phyloP scores from a whole-genome alignment of 2,329 filamentous ascomycete genomes.

The Exophiala calicioides region DNA sequence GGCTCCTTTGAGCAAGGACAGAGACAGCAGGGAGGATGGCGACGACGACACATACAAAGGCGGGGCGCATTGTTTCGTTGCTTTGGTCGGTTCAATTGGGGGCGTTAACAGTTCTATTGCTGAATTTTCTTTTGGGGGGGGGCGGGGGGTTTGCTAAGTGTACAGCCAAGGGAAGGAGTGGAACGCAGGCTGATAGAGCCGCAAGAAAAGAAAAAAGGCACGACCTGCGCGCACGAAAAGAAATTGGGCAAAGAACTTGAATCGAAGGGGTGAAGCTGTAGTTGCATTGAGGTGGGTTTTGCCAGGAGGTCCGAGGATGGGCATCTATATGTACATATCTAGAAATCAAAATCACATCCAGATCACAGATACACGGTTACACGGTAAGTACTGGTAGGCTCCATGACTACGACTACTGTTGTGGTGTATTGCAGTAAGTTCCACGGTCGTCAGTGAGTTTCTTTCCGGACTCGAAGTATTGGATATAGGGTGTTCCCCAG shows the following conservation, averaged over 20 bases:
- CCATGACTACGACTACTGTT: not conserved
- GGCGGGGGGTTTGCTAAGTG: not conserved
- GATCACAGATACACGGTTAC: too few relatives aligned
- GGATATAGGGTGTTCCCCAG: constrained; percentile 9
- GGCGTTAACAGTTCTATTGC: not conserved
- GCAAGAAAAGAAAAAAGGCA: constrained; percentile 11
- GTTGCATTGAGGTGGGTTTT: not conserved
- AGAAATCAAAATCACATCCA: too few relatives aligned
- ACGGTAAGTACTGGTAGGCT: not conserved
- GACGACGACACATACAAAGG: constrained; percentile 8
- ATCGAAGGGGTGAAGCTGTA: constrained; percentile 8
- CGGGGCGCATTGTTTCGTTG: constrained; percentile 8
- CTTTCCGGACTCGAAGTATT: constrained; percentile 20
- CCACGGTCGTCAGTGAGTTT: constrained; percentile 19
- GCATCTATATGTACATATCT: not conserved
- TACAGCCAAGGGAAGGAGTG: not conserved
- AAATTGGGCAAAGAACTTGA: constrained; percentile 10
- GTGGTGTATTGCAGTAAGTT: constrained; percentile 7
- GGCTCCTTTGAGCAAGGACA: constrained; percentile 16
- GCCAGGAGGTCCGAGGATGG: not conserved
- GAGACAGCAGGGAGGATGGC: constrained; percentile 12
- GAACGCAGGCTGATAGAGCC: constrained; percentile 1
- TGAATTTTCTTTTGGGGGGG: not conserved
- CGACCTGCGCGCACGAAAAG: constrained; percentile 20
- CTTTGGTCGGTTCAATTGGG: not conserved